Conservation (phyloP, 257 asterid species). For the Linaria vulgaris region DNA sequence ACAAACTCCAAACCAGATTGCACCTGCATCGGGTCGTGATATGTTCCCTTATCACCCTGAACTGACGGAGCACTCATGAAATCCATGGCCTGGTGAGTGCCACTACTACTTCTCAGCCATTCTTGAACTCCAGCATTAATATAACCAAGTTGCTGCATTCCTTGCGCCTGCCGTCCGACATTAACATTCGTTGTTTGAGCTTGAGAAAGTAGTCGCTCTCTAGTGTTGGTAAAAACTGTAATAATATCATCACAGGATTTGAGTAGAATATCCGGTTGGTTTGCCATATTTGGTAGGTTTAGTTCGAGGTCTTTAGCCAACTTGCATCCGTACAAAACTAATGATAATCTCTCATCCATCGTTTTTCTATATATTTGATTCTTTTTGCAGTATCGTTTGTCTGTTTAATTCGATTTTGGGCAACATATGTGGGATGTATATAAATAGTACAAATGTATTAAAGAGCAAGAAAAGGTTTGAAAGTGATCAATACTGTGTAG, state of each 20-base stretch:
- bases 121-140: conserved; percentile 40
- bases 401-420: conserved; percentile 2
- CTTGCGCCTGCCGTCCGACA: conserved; percentile 7
- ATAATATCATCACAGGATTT: conserved; percentile 56
- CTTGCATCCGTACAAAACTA: conserved; percentile 49
- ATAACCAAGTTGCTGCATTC: conserved; percentile 14
- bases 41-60: neutral
- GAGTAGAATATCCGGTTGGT: conserved; percentile 41
- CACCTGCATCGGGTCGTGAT: conserved; percentile 2
- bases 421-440: conserved; percentile 16
- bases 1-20: conserved; percentile 26
- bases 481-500: conserved; percentile 4
- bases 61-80: conserved; percentile 29
- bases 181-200: conserved; percentile 17
- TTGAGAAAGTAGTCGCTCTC: conserved; percentile 34
- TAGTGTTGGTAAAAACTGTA: conserved; percentile 41
- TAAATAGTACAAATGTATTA: neutral
- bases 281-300: conserved; percentile 36
- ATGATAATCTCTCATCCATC: conserved; percentile 56
- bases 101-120: conserved; percentile 39
- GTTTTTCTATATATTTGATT: neutral
- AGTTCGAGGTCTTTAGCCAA: conserved; percentile 57
- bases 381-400: neutral
- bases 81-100: conserved; percentile 33
- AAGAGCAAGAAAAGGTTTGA: neutral